Conservation (phyloP, 495 filamentous ascomycete species). For the Penicillium coffeae region DNA sequence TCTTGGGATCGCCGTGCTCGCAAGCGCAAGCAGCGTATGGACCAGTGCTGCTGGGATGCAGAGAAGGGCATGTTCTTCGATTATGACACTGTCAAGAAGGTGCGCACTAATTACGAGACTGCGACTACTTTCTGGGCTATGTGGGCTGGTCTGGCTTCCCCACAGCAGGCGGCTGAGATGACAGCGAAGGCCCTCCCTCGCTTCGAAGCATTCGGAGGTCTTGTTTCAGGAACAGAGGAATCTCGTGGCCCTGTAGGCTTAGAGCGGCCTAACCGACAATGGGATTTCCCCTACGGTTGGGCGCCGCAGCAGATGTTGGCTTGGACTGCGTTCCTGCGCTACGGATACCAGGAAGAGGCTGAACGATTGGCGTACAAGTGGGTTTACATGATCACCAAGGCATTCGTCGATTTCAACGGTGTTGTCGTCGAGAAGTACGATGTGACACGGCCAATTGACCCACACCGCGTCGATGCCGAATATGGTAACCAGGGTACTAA, state of each 20-base stretch:
- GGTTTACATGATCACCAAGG: conserved; percentile 95
- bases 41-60: conserved; percentile 89
- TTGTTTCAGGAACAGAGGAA: conserved; percentile 84
- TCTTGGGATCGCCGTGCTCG: conserved; percentile 84
- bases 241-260: conserved; percentile 76
- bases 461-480: conserved; percentile 90
- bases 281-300: conserved; percentile 98
- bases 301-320: conserved; percentile 98
- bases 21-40: conserved; percentile 72
- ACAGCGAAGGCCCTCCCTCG: conserved; percentile 73
- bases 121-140: conserved; percentile 95
- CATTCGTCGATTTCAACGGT: conserved; percentile 95
- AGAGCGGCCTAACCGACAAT: conserved; percentile 88
- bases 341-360: conserved; percentile 85
- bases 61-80: conserved; percentile 94
- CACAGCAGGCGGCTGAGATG: conserved; percentile 72
- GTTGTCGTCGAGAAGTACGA: conserved; percentile 99
- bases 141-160: conserved; percentile 83
- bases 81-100: conserved; percentile 78
- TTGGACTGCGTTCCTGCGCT: conserved; percentile 86
- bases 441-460: conserved; percentile 81
- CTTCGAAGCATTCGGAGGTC: conserved; percentile 81
- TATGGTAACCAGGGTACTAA: conserved; percentile 95
- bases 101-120: conserved; percentile 75
- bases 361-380: conserved; percentile 89